Evolutionary conservation across 1,139 yeast genomes (phyloP), one percentile per base, ranked within the genome.

Genomic region (Nakaseomyces bracarensis): DNA sequence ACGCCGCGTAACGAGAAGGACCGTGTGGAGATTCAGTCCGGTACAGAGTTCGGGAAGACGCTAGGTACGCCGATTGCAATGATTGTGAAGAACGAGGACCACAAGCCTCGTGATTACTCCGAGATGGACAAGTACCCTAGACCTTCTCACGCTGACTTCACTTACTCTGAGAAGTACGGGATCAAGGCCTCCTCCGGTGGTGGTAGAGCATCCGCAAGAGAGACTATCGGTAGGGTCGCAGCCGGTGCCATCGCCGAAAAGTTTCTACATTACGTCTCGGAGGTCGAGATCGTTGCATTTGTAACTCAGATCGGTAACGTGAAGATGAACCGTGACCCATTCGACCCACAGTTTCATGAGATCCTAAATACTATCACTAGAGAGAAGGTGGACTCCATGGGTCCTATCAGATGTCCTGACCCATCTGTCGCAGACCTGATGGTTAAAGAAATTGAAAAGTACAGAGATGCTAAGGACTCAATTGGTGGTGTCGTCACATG

Each of bases 221-320:
- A 91, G 66, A 91, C 98, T 40, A 91, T 93, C 55, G 98, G 97
- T 43, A 76, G 98, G 63, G 98, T 91, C 42, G 98, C 98, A 40
- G 98, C 97, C 11, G 97, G 97, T 53, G 97, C 96, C 45, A 80
- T 91, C 64, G 98, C 98, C 36, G 98, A 91, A 64, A 89, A 87
- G 68, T 79, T 86, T 52, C 73, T 91, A 58, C 61, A 69, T 42
- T 78, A 82, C 55, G 82, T 84, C 43, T 80, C 82, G 60, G 76
- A 77, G 46, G 93, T 91, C 39, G 98, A 93, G 65, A 86, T 91
- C 57, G 96, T 91, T 30, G 98, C 97, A 0, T 91, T 93, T 67
- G 97, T 91, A 25, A 77, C 94, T 14, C 82, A 85, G 47, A 95
- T 91, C 49, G 98, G 98, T 28, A 71, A 72, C 27, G 71, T 84